Percentiles rank a stretch among this genome's conserved stretches.
These are phyloP conservation scores for Alnus rubra DNA, from an alignment of 306 rosid species.

Conservation along the genomic window DNA sequence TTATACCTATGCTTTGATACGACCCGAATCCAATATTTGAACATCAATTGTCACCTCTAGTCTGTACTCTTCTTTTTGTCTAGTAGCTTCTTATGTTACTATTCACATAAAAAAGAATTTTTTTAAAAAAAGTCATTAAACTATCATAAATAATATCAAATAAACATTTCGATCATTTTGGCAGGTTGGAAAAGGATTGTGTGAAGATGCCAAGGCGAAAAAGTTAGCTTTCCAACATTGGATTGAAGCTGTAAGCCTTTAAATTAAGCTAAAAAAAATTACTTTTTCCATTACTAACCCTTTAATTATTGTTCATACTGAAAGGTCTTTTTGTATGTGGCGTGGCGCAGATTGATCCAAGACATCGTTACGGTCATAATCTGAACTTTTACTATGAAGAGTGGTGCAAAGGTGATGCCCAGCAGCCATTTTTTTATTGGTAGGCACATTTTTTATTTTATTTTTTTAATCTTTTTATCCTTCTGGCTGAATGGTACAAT, in stretches of 20 bases:
- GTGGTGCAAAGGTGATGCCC: constrained; percentile 38
- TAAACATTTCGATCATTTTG: constrained; percentile 1
- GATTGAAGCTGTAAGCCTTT: constrained; percentile 48
- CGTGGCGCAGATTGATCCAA: constrained; percentile 44
- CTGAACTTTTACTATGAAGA: constrained; percentile 44
- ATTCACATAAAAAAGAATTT: neutral
- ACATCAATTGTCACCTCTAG: too few species aligned
- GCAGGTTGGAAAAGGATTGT: constrained; percentile 48
- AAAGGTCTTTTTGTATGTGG: neutral
- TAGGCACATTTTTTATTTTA: constrained; percentile 1
- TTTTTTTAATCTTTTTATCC: too few species aligned
- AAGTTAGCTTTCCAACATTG: constrained; percentile 52
- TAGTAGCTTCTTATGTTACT: neutral
- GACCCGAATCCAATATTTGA: too few species aligned
- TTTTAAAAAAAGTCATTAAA: neutral
- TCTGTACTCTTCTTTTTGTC: too few species aligned
- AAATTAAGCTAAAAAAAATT: neutral
- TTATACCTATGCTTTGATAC: too few species aligned
- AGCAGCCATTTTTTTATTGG: constrained; percentile 53
- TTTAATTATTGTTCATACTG: neutral
- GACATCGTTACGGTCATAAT: constrained; percentile 53
- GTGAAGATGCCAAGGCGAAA: constrained; percentile 41
- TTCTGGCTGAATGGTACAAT: neutral
- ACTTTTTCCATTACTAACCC: neutral
- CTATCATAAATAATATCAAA: neutral